A percentile compares a stretch with the other conserved stretches of the same genome.
These are phyloP conservation scores for Ceratocystis diversiconidia DNA, from an alignment of 2,329 filamentous ascomycete species.

Conservation along the genomic window DNA sequence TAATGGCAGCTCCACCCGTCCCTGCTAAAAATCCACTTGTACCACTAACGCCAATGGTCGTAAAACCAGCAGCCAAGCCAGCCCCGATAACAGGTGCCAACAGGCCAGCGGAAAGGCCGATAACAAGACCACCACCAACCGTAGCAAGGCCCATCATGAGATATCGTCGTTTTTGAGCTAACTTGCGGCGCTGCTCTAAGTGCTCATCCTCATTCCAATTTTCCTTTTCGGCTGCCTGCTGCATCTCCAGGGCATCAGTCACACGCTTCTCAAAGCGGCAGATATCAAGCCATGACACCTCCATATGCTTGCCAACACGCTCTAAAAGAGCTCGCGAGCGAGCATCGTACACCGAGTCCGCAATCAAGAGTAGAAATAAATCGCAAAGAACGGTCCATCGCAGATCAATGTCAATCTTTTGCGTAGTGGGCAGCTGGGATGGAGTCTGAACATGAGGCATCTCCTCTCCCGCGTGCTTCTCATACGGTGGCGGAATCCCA, in stretches of 20 bases:
- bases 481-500: constrained; percentile 43
- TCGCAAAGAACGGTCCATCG: constrained; percentile 96
- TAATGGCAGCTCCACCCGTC: constrained; percentile 81
- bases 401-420: constrained; percentile 86
- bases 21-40: constrained; percentile 83
- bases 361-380: constrained; percentile 85
- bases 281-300: constrained; percentile 81
- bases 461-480: constrained; percentile 51
- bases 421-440: constrained; percentile 64
- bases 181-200: constrained; percentile 71
- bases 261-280: constrained; percentile 95
- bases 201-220: constrained; percentile 97
- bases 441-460: constrained; percentile 69
- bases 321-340: constrained; percentile 76
- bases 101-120: constrained; percentile 83
- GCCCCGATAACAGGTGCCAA: constrained; percentile 88
- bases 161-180: constrained; percentile 67
- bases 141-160: constrained; percentile 95
- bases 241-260: constrained; percentile 94
- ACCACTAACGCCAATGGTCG: constrained; percentile 81
- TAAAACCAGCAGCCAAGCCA: constrained; percentile 85
- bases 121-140: constrained; percentile 86
- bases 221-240: constrained; percentile 83
- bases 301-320: constrained; percentile 63
- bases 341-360: constrained; percentile 86